Conservation (phyloP, 495 filamentous ascomycete species). For the Penicillium riverlandense region DNA sequence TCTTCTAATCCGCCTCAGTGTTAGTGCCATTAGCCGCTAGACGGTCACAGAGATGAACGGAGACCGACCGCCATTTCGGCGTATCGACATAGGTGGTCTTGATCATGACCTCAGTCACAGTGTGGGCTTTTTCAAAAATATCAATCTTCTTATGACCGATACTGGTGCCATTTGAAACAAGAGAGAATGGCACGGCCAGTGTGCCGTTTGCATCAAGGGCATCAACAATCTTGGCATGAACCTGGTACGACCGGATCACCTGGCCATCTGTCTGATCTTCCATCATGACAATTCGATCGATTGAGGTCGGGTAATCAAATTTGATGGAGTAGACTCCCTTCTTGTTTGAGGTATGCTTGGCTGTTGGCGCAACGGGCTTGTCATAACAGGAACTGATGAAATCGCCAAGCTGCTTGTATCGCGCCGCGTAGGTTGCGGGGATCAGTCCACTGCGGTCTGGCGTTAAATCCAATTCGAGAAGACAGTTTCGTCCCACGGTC, state of each 20-base stretch:
- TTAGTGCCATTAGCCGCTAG: too few relatives aligned
- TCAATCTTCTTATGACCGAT: constrained; percentile 9
- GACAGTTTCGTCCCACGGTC: constrained; percentile 5
- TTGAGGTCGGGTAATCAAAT: constrained; percentile 1
- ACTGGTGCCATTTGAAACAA: constrained; percentile 7
- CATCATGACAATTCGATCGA: constrained; percentile 5
- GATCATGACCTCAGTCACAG: constrained; percentile 1
- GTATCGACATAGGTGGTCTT: constrained; percentile 5
- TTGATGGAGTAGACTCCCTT: constrained; percentile 3
- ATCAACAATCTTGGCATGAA: constrained; percentile 3
- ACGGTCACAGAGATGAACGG: background rate
- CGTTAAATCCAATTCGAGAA: constrained; percentile 4
- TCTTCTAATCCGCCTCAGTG: too few relatives aligned
- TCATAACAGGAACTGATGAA: constrained; percentile 6
- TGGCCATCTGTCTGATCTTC: constrained; percentile 3
- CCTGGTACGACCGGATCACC: constrained; percentile 6
- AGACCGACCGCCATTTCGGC: constrained; percentile 1
- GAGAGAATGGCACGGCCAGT: background rate
- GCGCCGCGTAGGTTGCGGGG: constrained; percentile 2
- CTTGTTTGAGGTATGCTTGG: background rate
- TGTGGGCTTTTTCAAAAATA: background rate
- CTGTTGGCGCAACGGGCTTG: background rate
- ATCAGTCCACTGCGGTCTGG: constrained; percentile 5
- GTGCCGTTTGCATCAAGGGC: constrained; percentile 1
- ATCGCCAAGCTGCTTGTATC: constrained; percentile 3